Evolutionary conservation across 768 basidiomycete species (phyloP), one percentile per base, ranked within the genome.

Genomic region (Xerocomus potaroensis): DNA sequence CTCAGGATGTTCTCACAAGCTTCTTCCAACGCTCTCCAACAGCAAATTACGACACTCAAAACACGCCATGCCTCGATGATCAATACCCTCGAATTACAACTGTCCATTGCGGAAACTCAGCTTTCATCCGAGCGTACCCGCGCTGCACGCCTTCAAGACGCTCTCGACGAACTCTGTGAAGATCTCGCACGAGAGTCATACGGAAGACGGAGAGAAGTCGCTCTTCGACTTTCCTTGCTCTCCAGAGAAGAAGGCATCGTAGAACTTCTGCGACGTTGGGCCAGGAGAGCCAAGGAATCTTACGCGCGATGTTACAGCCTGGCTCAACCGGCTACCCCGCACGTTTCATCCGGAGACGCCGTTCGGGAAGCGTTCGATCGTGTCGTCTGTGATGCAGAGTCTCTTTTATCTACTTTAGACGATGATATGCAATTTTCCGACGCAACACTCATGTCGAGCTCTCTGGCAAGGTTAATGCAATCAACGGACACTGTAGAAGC

Each of bases 1-100:
- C n/a, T n/a, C 50, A 90, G 89, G 89, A 85, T 81, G 63, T 92
- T 91, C 65, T 89, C 88, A 2, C 89, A 92, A 59, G 70, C 77
- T 2, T 80, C 85, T 7, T 84, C 83, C 4, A 75, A 86, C 45
- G 61, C 74, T 1, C 77, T 91, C 0, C 85, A 87, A 53, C 57
- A 68, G 4, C 76, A 86, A 11, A 70, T 91, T 34, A 68, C 69
- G 5, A 66, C 77, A 2, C 72, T 87, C 39, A 80, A 79, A 44
- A 60, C 73, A 0, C 77, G 89, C 3, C 83, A 90, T 57, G 65
- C 74, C 3, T 77, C 84, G 1, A 84, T 84, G 0, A 57, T 79
- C 1, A 57, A 73, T 5, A 85, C 84, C 0, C 67, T 87, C 2
- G 68, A 78, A 16, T 57, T 72, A 2, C 78, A 81, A 49, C 60